These are phyloP conservation scores for Bothriochloa decipiens DNA, from an alignment of 176 grass and related monocot genomes.

Conservation along the genomic window DNA sequence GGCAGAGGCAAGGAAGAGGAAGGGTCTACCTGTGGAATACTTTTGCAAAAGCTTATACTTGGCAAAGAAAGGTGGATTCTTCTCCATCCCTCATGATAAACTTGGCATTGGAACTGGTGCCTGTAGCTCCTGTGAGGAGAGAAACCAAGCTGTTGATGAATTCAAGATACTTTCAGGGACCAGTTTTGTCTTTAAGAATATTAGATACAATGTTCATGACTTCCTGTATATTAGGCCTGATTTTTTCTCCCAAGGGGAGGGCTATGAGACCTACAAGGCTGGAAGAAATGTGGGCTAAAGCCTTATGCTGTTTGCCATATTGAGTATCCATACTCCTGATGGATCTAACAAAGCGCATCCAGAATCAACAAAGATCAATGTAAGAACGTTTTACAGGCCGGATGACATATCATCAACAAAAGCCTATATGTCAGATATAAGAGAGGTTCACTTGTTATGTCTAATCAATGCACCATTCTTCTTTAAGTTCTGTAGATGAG, in stretches of 20 bases:
- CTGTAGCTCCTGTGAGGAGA: slow-evolving; percentile 63
- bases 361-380: slow-evolving; percentile 49
- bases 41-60: slow-evolving; percentile 71
- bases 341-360: slow-evolving; percentile 39
- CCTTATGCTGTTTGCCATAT: slow-evolving; percentile 62
- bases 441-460: slow-evolving; percentile 43
- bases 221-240: slow-evolving; percentile 64
- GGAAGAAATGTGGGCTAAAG: slow-evolving; percentile 77
- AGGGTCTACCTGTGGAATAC: slow-evolving; percentile 56
- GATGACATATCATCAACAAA: slow-evolving; percentile 71
- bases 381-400: slow-evolving; percentile 74
- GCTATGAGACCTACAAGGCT: slow-evolving; percentile 52
- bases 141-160: slow-evolving; percentile 28
- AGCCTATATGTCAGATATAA: slow-evolving; percentile 71
- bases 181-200: slow-evolving; percentile 56
- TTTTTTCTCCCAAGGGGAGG: slow-evolving; percentile 51
- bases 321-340: slow-evolving; percentile 27
- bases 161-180: slow-evolving; percentile 54
- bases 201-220: too few species aligned
- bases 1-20: slow-evolving; percentile 63
- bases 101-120: slow-evolving; percentile 65
- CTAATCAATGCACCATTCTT: background rate
- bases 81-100: slow-evolving; percentile 49
- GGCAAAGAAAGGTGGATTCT: slow-evolving; percentile 68
- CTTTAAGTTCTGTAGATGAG: background rate